A percentile compares a stretch with the other conserved stretches of the same genome.
Evolutionary conservation across 345 rosid species (phyloP).

Genomic region (Salix purpurea): DNA sequence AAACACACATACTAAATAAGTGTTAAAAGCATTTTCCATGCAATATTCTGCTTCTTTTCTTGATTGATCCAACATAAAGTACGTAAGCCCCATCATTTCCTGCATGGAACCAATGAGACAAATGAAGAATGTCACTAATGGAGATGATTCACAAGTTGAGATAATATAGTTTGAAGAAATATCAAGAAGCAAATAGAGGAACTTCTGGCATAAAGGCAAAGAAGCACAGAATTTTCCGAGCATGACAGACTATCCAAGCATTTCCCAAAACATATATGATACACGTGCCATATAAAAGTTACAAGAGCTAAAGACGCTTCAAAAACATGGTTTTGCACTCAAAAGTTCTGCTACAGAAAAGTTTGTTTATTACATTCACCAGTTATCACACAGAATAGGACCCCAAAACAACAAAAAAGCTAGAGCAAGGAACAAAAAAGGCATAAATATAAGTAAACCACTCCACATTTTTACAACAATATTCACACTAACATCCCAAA

Average conservation of each 20-base stretch:
- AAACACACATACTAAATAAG: slow-evolving; percentile 64
- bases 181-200: not conserved
- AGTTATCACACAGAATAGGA: not conserved
- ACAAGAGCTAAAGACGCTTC: not conserved
- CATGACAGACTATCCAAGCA: not conserved
- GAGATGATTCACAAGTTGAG: slow-evolving; percentile 5
- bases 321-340: not conserved
- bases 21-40: slow-evolving; percentile 97
- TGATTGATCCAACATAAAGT: slow-evolving; percentile 91
- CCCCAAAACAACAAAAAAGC: not conserved
- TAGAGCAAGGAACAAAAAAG: not conserved
- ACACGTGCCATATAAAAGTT: not conserved
- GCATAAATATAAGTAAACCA: too few species aligned
- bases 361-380: not conserved
- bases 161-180: not conserved
- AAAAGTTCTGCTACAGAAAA: not conserved
- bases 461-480: not conserved
- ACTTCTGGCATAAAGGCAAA: not conserved
- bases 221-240: not conserved
- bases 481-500: not conserved
- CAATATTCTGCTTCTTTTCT: slow-evolving; percentile 89
- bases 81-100: slow-evolving; percentile 98
- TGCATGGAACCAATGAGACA: slow-evolving; percentile 31
- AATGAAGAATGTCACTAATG: slow-evolving; percentile 6
- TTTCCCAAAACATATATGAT: not conserved